Conservation (phyloP, 495 filamentous ascomycete genomes). For the Aspergillus homomorphus region DNA sequence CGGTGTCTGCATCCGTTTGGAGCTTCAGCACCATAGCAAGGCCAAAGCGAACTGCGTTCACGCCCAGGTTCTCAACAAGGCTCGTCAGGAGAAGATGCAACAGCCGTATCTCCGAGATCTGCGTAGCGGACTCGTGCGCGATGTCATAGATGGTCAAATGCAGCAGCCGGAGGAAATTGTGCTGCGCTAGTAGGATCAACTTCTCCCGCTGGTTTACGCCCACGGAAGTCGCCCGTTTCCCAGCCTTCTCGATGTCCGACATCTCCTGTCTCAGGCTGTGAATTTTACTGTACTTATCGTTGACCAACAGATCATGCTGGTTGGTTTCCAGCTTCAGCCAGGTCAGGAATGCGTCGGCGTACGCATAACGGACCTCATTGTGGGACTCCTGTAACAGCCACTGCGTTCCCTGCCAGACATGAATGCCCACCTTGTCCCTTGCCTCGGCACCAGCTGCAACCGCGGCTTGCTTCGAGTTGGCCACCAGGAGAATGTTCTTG, state of each 20-base stretch:
- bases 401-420: constrained; percentile 88
- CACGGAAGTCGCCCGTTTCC: constrained; percentile 63
- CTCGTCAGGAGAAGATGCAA: constrained; percentile 71
- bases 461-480: constrained; percentile 61
- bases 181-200: constrained; percentile 50
- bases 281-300: constrained; percentile 50
- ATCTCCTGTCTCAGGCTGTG: constrained; percentile 32
- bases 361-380: constrained; percentile 72
- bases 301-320: constrained; percentile 60
- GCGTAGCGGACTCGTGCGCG: constrained; percentile 65
- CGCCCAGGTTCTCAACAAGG: constrained; percentile 72
- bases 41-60: constrained; percentile 75
- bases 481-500: constrained; percentile 74
- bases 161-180: constrained; percentile 76
- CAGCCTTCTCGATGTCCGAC: constrained; percentile 35
- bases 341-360: constrained; percentile 73
- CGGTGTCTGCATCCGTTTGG: constrained; percentile 74
- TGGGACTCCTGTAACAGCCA: constrained; percentile 80
- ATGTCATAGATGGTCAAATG: constrained; percentile 86
- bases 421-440: constrained; percentile 68
- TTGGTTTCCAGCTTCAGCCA: constrained; percentile 82
- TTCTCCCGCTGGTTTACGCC: constrained; percentile 53
- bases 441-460: constrained; percentile 59
- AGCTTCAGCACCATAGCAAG: constrained; percentile 84
- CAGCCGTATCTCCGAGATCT: constrained; percentile 67